Evolutionary conservation across 345 rosid species (phyloP).

Genomic region (Bretschneidera sinensis): DNA sequence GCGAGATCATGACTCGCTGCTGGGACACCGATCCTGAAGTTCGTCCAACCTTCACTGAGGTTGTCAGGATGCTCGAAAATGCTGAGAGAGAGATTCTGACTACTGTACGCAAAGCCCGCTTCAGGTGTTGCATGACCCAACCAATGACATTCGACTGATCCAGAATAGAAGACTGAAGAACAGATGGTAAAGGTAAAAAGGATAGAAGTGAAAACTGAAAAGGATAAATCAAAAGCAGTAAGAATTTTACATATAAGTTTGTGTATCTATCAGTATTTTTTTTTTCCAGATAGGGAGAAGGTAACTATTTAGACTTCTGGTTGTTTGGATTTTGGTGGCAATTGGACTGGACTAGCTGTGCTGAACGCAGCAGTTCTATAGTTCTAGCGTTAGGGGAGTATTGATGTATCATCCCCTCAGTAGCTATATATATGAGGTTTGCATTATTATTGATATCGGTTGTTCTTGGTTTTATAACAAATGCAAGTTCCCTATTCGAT

Average conservation of each 20-base stretch:
- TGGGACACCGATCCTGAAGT: conserved; percentile 41
- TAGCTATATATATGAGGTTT: conserved; percentile 22
- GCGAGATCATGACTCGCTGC: conserved; percentile 41
- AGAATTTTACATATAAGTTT: conserved; percentile 38
- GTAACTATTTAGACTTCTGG: conserved; percentile 22
- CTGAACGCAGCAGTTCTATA: conserved; percentile 8
- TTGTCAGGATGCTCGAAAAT: conserved; percentile 34
- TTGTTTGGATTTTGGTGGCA: conserved; percentile 24
- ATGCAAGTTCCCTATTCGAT: too few relatives aligned
- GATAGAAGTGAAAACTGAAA: conserved; percentile 22
- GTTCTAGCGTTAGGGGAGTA: conserved; percentile 20
- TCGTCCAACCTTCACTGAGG: conserved; percentile 35
- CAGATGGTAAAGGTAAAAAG: conserved; percentile 12
- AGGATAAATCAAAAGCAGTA: conserved; percentile 27
- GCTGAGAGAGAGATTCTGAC: conserved; percentile 38
- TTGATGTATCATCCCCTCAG: conserved; percentile 14
- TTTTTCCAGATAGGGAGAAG: conserved; percentile 19
- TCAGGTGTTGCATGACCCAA: conserved; percentile 43
- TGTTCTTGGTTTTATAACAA: conserved; percentile 11
- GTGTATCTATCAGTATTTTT: conserved; percentile 39
- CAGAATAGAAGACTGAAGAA: conserved; percentile 6
- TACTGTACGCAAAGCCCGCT: conserved; percentile 41
- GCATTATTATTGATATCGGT: conserved; percentile 20
- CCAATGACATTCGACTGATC: conserved; percentile 41
- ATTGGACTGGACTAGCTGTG: conserved; percentile 19